These are phyloP conservation scores for Crotalaria pallida DNA, from an alignment of 306 rosid genomes.

Conservation along the genomic window DNA sequence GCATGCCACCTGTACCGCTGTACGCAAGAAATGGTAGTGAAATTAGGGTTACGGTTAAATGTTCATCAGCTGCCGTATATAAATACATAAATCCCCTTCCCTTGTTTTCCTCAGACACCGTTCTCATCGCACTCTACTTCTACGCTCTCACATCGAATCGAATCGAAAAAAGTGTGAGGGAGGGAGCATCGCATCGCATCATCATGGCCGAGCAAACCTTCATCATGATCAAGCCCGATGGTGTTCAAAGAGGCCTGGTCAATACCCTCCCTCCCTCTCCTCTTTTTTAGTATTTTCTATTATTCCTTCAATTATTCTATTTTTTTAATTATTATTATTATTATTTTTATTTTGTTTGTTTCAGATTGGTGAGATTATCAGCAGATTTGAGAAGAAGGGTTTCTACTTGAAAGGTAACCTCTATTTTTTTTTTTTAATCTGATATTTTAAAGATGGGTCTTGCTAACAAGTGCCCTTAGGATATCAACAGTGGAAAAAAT, in stretches of 20 bases:
- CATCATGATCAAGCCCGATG: slow-evolving; percentile 93
- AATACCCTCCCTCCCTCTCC: neutral
- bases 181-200: no score
- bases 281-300: neutral
- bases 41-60: slow-evolving; percentile 22
- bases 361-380: slow-evolving; percentile 81
- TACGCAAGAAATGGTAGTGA: no score
- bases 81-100: no score
- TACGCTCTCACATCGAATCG: neutral
- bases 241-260: slow-evolving; percentile 88
- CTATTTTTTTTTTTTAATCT: no score
- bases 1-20: no score
- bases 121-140: neutral
- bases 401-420: slow-evolving; percentile 67
- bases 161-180: no score
- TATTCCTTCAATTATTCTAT: neutral
- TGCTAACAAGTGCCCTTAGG: no score
- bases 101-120: neutral
- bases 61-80: neutral
- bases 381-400: slow-evolving; percentile 97
- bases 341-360: neutral
- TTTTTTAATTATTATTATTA: no score
- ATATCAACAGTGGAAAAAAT: no score
- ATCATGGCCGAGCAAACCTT: slow-evolving; percentile 72
- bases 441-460: no score